Evolutionary conservation across 176 grass and related monocot species (phyloP).

Genomic region (Alloteropsis semialata): DNA sequence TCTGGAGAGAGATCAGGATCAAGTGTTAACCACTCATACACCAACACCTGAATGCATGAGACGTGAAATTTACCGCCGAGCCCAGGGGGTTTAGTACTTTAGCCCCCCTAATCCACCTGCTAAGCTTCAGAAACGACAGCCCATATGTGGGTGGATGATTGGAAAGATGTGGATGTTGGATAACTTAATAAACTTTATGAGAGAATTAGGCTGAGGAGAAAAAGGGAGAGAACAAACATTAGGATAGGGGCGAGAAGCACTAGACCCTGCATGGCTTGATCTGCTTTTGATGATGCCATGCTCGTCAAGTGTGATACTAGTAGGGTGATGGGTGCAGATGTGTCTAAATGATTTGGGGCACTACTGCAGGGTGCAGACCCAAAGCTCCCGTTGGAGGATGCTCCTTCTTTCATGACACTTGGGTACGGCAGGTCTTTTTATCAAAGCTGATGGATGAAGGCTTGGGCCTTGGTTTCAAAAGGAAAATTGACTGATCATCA

Average conservation of each 20-base stretch:
- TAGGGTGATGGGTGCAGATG: too few species aligned
- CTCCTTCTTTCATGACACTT: slow-evolving; percentile 7
- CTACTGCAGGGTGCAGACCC: background rate
- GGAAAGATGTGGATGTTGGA: background rate
- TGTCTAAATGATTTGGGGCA: slow-evolving; percentile 35
- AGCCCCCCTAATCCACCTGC: background rate
- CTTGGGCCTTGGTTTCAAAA: background rate
- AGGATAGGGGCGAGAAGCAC: background rate
- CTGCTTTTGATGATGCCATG: slow-evolving; percentile 35
- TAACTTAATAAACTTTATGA: background rate
- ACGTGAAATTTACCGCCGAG: background rate
- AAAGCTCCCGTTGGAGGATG: slow-evolving; percentile 10
- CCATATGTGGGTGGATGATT: too few species aligned
- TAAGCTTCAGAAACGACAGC: background rate
- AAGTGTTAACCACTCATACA: background rate
- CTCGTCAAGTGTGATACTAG: background rate
- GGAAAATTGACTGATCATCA: background rate
- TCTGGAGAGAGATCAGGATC: background rate
- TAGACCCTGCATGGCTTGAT: slow-evolving; percentile 1
- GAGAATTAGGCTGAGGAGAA: background rate
- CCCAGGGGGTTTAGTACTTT: background rate
- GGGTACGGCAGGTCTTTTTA: slow-evolving; percentile 21
- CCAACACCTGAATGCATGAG: background rate
- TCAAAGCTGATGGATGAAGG: slow-evolving; percentile 21
- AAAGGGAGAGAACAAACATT: background rate